A percentile compares a stretch with the other conserved stretches of the same genome.
Conservation (phyloP, 192 early-diverging fungal species). For the Hyaloraphidium curvatum region DNA sequence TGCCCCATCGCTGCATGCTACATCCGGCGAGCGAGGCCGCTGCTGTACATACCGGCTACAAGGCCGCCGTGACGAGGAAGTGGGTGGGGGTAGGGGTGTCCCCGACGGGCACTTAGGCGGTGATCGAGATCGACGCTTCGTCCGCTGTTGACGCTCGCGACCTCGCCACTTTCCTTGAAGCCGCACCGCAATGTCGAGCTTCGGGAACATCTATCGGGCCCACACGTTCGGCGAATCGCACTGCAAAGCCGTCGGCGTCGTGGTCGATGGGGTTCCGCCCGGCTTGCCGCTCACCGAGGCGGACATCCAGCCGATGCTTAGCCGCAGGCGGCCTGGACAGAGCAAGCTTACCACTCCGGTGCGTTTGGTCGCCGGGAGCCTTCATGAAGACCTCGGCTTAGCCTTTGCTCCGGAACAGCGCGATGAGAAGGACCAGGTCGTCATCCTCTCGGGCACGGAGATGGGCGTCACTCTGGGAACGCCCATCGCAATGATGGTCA, state of each 20-base stretch:
- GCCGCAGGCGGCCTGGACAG: constrained; percentile 85
- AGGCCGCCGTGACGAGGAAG: no score
- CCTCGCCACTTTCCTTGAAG: no score
- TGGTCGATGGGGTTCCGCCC: constrained; percentile 89
- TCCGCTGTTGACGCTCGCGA: no score
- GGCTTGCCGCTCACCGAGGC: constrained; percentile 74
- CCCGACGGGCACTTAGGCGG: no score
- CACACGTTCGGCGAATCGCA: constrained; percentile 97
- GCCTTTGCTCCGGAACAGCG: constrained; percentile 25
- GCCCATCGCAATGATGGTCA: constrained; percentile 78
- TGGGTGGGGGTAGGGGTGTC: no score
- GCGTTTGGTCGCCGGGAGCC: constrained; percentile 6
- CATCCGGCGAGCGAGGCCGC: no score
- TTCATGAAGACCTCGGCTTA: constrained; percentile 1
- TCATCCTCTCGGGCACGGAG: constrained; percentile 85
- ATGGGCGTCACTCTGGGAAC: constrained; percentile 83
- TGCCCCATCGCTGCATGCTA: no score
- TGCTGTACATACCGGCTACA: no score
- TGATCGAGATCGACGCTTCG: no score
- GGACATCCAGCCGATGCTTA: constrained; percentile 85
- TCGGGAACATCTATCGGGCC: constrained; percentile 68
- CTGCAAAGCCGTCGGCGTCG: constrained; percentile 93
- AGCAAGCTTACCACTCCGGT: constrained; percentile 89
- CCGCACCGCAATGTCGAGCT: constrained; percentile 75
- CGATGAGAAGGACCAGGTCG: constrained; percentile 85